Percentiles rank a stretch among this genome's conserved stretches.
Evolutionary conservation across 768 basidiomycete genomes (phyloP).

Genomic region (Pleurotus djamor): DNA sequence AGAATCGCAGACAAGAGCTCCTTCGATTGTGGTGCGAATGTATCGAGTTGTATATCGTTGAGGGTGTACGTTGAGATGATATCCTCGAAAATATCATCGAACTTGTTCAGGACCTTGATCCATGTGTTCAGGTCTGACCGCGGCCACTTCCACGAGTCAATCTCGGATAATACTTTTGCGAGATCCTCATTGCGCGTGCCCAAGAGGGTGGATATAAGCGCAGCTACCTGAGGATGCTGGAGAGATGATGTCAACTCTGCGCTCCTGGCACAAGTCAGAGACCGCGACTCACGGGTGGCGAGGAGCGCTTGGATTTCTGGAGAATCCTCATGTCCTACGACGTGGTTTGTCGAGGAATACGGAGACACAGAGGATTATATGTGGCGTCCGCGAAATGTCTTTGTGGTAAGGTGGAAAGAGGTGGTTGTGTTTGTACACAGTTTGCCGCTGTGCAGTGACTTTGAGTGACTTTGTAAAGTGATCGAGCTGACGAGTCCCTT

Average conservation of each 20-base stretch:
- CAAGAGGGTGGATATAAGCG: conserved; percentile 71
- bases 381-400: neutral
- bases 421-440: neutral
- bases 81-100: conserved; percentile 85
- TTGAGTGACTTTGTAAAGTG: neutral
- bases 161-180: conserved; percentile 58
- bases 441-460: no score
- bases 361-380: conserved; percentile 5
- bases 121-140: conserved; percentile 96
- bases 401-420: neutral
- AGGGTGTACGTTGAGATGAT: conserved; percentile 84
- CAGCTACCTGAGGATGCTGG: conserved; percentile 78
- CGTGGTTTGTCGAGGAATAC: conserved; percentile 37
- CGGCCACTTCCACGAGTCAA: conserved; percentile 91
- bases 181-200: conserved; percentile 72
- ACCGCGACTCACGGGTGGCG: conserved; percentile 65
- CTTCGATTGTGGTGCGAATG: conserved; percentile 77
- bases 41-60: conserved; percentile 77
- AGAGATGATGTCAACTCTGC: conserved; percentile 17
- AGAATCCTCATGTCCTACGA: conserved; percentile 84
- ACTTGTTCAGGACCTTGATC: conserved; percentile 94
- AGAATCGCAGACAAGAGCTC: conserved; percentile 78
- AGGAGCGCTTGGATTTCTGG: conserved; percentile 80
- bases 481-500: no score
- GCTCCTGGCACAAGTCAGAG: conserved; percentile 9